Conservation (phyloP, 345 rosid genomes). For the Rhizophora apiculata region DNA sequence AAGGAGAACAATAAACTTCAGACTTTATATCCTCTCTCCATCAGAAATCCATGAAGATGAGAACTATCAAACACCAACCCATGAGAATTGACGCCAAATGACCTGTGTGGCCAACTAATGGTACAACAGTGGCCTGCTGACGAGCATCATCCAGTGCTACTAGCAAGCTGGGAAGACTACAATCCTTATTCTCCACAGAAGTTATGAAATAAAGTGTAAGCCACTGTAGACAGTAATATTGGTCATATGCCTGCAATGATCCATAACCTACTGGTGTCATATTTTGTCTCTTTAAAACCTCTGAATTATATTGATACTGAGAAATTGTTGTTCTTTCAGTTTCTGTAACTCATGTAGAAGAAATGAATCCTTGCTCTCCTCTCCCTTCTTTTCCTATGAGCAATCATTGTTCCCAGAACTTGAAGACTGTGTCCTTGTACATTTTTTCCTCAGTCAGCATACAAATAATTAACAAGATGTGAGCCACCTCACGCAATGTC, state of each 20-base stretch:
- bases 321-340: too few relatives aligned
- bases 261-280: neutral
- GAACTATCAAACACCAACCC: neutral
- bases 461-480: neutral
- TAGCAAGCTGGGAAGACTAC: too few relatives aligned
- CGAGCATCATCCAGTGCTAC: neutral
- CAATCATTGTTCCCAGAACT: too few relatives aligned
- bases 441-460: neutral
- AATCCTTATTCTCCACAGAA: neutral
- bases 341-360: too few relatives aligned
- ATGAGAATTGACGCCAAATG: neutral
- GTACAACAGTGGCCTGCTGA: neutral
- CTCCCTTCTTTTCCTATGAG: too few relatives aligned
- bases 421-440: neutral
- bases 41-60: too few relatives aligned
- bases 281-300: too few relatives aligned
- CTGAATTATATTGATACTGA: too few relatives aligned
- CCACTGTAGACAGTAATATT: too few relatives aligned
- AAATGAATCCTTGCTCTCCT: too few relatives aligned
- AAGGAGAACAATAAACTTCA: too few relatives aligned
- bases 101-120: neutral
- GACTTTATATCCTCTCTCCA: too few relatives aligned
- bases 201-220: neutral
- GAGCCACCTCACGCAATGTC: neutral
- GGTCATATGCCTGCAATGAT: neutral